A percentile compares a stretch with the other conserved stretches of the same genome.
These are phyloP conservation scores for Gyrodon lividus DNA, from an alignment of 768 basidiomycete species.

Conservation along the genomic window DNA sequence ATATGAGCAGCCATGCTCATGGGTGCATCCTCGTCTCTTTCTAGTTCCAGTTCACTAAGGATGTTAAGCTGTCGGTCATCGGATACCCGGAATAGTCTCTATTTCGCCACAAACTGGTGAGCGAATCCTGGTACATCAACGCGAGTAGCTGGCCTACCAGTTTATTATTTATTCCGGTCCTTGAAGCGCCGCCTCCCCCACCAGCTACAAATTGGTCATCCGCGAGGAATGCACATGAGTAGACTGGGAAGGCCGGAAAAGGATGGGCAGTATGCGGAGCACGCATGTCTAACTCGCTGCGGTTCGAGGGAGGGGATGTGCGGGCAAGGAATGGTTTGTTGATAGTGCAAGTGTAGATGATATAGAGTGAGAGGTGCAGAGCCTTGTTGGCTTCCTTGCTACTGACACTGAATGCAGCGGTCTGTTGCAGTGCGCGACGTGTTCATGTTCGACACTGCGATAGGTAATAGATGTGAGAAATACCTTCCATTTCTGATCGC, in stretches of 20 bases:
- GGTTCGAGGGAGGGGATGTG: neutral
- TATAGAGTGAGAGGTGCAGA: neutral
- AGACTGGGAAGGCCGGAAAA: constrained; percentile 85
- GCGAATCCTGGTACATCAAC: constrained; percentile 3
- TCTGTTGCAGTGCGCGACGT: neutral
- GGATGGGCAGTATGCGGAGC: constrained; percentile 75
- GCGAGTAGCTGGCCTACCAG: constrained; percentile 46
- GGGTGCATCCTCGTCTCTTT: constrained; percentile 86
- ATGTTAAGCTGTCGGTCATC: constrained; percentile 52
- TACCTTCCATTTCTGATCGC: constrained; percentile 10
- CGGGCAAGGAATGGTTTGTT: neutral
- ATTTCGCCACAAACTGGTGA: constrained; percentile 3
- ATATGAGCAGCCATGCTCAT: constrained; percentile 85
- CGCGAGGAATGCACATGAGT: constrained; percentile 77
- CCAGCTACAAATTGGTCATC: constrained; percentile 76
- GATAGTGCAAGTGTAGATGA: neutral
- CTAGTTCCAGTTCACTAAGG: constrained; percentile 71
- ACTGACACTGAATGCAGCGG: neutral
- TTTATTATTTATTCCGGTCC: constrained; percentile 92
- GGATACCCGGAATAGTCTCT: constrained; percentile 71
- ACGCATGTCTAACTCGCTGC: constrained; percentile 54
- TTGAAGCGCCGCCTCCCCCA: constrained; percentile 85
- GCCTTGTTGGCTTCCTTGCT: neutral
- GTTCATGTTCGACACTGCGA: neutral
- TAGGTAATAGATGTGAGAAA: constrained; percentile 18